Evolutionary conservation across 1,284 basidiomycete species (phyloP), one percentile per base, ranked within the genome.

Genomic region (Polyporus tsugae): DNA sequence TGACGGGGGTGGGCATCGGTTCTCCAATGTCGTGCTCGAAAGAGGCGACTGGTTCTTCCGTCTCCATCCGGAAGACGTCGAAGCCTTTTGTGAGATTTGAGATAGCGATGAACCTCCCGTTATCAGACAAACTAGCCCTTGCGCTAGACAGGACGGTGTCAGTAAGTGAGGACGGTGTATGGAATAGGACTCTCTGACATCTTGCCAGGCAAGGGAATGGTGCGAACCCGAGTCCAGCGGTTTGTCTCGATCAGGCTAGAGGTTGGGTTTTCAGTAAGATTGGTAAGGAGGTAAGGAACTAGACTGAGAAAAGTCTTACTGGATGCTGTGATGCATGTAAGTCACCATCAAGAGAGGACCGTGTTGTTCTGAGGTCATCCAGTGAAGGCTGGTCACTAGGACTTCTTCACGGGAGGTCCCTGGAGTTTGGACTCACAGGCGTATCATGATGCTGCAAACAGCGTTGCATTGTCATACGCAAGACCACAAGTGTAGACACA

Each of bases 251-350:
- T 41, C 4, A 63, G n/a, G 9, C 61, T 63, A 6, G 9, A 38
- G 4, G 19, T 2, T n/a, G n/a, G n/a, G n/a, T n/a, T n/a, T n/a
- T n/a, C n/a, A n/a, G n/a, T n/a, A n/a, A n/a, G n/a, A n/a, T n/a
- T n/a, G n/a, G n/a, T n/a, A n/a, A n/a, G n/a, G n/a, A n/a, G n/a
- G n/a, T n/a, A n/a, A n/a, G n/a, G n/a, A n/a, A n/a, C n/a, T n/a
- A n/a, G n/a, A n/a, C n/a, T n/a, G n/a, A n/a, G n/a, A n/a, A n/a
- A n/a, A n/a, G n/a, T n/a, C n/a, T 7, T 19, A 64, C 59, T 36
- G 64, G 17, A 59, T 53, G 13, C 64, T 42, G 33, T 65, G 64
- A 17, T 60, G 15, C 44, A 65, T 13, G 35, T 65, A 65, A 2
- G 58, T 41, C 6, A 60, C 58, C 22, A 65, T 41, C 3, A 65